A percentile compares a stretch with the other conserved stretches of the same genome.
Conservation (phyloP, 441 rosid genomes). For the Isatis lusitanica region DNA sequence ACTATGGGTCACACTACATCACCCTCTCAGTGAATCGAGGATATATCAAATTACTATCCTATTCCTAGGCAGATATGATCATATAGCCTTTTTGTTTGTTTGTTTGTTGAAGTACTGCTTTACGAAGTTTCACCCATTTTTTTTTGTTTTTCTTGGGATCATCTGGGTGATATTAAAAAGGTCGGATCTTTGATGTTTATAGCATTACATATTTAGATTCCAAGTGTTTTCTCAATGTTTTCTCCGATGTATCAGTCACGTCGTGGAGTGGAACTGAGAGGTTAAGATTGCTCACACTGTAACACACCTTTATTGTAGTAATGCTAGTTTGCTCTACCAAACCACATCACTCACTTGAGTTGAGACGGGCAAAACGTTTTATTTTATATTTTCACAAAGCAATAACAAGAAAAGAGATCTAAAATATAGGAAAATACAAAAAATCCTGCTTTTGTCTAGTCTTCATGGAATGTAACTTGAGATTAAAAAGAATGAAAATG, state of each 20-base stretch:
- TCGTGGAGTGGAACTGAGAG: slow-evolving; percentile 3
- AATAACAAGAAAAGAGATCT: background rate
- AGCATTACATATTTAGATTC: background rate
- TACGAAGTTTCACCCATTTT: slow-evolving; percentile 22
- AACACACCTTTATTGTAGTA: slow-evolving; percentile 8
- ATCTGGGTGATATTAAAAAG: slow-evolving; percentile 19
- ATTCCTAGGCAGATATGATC: slow-evolving; percentile 3
- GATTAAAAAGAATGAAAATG: background rate
- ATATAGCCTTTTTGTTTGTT: background rate
- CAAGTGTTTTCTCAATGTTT: background rate
- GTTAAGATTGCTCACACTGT: background rate
- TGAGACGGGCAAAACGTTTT: slow-evolving; percentile 17
- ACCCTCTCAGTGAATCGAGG: slow-evolving; percentile 32
- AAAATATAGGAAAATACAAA: background rate
- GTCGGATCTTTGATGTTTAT: background rate
- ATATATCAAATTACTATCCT: background rate
- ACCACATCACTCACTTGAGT: slow-evolving; percentile 3
- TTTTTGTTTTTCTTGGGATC: background rate
- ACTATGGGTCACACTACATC: slow-evolving; percentile 39
- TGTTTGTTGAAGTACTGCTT: slow-evolving; percentile 1
- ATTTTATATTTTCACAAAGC: background rate
- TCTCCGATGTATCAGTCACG: background rate
- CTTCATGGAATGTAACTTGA: no score
- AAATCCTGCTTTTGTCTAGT: background rate
- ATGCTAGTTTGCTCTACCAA: slow-evolving; percentile 16